Evolutionary conservation across 2,329 filamentous ascomycete species (phyloP).

Genomic region (Bipolaris sorokiniana): DNA sequence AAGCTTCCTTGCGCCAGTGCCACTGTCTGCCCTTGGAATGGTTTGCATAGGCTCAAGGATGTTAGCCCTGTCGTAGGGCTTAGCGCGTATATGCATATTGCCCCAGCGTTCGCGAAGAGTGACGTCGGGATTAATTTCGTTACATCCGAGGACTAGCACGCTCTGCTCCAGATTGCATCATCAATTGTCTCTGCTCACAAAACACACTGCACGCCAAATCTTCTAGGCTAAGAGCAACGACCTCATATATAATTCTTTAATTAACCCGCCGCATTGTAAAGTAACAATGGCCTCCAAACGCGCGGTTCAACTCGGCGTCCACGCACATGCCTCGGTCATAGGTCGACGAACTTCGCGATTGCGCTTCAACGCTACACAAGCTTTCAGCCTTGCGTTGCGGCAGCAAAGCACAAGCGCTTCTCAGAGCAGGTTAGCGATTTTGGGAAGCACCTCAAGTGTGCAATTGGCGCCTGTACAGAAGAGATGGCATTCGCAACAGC

Average conservation of each 20-base stretch:
- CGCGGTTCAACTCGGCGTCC: slow-evolving; percentile 20
- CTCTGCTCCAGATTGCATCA: slow-evolving; percentile 11
- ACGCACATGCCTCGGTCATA: slow-evolving; percentile 15
- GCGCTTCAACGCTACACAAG: slow-evolving; percentile 12
- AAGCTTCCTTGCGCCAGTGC: background rate
- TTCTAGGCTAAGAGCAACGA: background rate
- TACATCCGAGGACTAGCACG: slow-evolving; percentile 27
- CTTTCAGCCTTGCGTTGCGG: slow-evolving; percentile 12
- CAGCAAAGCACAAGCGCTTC: slow-evolving; percentile 1
- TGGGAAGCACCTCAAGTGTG: background rate
- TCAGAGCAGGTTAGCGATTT: background rate
- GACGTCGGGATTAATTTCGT: slow-evolving; percentile 31
- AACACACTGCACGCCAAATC: background rate
- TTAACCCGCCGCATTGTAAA: background rate
- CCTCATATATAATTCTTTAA: background rate
- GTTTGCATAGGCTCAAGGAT: background rate
- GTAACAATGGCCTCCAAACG: slow-evolving; percentile 30
- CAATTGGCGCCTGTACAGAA: slow-evolving; percentile 11
- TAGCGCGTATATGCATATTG: slow-evolving; percentile 7
- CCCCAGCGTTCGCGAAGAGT: slow-evolving; percentile 20
- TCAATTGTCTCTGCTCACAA: background rate
- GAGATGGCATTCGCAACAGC: slow-evolving; percentile 48
- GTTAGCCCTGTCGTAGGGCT: slow-evolving; percentile 5
- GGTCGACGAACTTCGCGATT: slow-evolving; percentile 14
- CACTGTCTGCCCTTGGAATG: background rate